Conservation (phyloP, 1,284 basidiomycete genomes). For the Salmacisia buchloeana region DNA sequence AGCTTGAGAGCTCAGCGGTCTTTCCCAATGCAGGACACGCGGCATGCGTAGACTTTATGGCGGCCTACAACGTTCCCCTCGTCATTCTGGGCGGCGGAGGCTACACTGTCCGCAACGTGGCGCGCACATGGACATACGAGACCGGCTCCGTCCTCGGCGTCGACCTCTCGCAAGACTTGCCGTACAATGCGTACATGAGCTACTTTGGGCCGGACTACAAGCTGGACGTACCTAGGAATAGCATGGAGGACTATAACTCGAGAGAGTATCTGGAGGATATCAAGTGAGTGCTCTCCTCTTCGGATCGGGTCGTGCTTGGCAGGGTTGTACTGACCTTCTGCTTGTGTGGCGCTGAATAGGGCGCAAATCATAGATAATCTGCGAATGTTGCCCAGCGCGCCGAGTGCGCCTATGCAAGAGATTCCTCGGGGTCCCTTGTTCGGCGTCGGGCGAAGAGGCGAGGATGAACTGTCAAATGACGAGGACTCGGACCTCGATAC, state of each 20-base stretch:
- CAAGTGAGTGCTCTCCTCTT: constrained; percentile 58
- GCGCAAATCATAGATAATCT: constrained; percentile 71
- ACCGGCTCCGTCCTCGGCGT: constrained; percentile 86
- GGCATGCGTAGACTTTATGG: constrained; percentile 79
- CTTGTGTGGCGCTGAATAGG: constrained; percentile 51
- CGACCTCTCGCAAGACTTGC: constrained; percentile 70
- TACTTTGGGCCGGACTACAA: constrained; percentile 96
- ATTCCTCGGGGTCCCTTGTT: constrained; percentile 64
- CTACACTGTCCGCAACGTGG: constrained; percentile 88
- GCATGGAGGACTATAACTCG: constrained; percentile 89
- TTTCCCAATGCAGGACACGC: constrained; percentile 71
- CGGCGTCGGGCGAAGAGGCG: constrained; percentile 49
- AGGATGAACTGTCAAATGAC: constrained; percentile 47
- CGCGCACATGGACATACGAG: constrained; percentile 91
- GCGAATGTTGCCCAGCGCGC: constrained; percentile 70
- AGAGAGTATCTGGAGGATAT: constrained; percentile 77
- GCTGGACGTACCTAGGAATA: constrained; percentile 81
- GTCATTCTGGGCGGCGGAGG: constrained; percentile 92
- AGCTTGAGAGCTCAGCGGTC: no score
- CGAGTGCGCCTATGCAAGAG: constrained; percentile 80
- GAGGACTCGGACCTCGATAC: constrained; percentile 52
- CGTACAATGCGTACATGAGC: constrained; percentile 94
- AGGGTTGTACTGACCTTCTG: background rate
- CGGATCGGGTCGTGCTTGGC: background rate
- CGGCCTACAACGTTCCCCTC: constrained; percentile 76